Evolutionary conservation across 148 eudicot genomes (phyloP).

Genomic region (Cornus florida): DNA sequence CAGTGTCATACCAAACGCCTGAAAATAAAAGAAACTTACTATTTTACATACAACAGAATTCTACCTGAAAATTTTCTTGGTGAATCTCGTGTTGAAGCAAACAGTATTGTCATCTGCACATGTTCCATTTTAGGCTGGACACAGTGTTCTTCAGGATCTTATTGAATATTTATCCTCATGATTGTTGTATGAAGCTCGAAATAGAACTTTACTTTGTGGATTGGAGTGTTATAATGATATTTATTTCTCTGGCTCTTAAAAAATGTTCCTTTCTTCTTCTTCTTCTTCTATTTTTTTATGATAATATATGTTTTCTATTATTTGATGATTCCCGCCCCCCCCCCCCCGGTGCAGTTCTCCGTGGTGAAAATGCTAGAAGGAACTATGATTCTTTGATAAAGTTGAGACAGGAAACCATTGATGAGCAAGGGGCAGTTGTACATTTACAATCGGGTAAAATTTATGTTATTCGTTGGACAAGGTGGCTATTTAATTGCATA

Average conservation of each 20-base stretch:
- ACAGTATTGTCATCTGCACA: no score
- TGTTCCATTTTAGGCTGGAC: not conserved
- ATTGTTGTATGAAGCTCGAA: not conserved
- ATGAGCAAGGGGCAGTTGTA: constrained; percentile 58
- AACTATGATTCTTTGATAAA: constrained; percentile 35
- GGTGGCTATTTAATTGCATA: not conserved
- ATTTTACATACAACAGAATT: no score
- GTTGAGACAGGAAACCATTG: constrained; percentile 34
- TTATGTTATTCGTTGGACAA: constrained; percentile 8
- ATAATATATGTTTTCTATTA: not conserved
- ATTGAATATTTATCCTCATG: not conserved
- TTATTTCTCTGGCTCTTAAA: not conserved
- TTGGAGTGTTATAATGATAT: not conserved
- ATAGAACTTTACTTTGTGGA: not conserved
- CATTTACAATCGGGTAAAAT: constrained; percentile 79
- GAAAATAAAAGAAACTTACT: no score
- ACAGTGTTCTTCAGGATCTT: not conserved
- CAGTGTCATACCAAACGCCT: no score
- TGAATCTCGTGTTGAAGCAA: no score
- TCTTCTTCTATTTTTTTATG: no score
- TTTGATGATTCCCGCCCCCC: not conserved
- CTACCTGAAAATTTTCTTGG: no score
- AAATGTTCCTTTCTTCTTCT: no score
- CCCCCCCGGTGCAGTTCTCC: constrained; percentile 51
- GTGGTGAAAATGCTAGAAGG: constrained; percentile 71